Evolutionary conservation across 495 filamentous ascomycete species (phyloP).

Genomic region (Xylaria cubensis): DNA sequence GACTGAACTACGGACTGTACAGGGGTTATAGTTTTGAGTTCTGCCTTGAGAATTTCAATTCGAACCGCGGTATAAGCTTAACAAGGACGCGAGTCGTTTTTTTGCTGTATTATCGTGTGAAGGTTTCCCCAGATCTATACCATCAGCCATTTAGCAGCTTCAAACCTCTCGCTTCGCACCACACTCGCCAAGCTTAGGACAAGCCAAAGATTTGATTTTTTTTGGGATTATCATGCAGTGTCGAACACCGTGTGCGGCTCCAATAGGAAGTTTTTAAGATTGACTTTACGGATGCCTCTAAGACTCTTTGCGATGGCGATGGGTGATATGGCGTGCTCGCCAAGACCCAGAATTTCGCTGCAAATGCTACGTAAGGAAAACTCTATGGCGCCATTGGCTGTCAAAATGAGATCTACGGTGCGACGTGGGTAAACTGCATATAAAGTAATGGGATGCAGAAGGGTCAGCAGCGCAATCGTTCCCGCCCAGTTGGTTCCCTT

Average conservation of each 20-base stretch:
- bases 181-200: neutral
- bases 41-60: neutral
- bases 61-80: neutral
- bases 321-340: constrained; percentile 29
- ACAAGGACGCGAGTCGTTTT: neutral
- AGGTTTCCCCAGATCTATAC: neutral
- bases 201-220: neutral
- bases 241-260: constrained; percentile 6
- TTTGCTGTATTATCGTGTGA: neutral
- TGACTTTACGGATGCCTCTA: constrained; percentile 10
- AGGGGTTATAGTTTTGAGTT: neutral
- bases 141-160: neutral
- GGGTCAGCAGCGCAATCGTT: neutral
- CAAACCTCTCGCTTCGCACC: neutral
- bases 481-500: neutral
- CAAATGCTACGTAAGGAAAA: constrained; percentile 26
- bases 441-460: constrained; percentile 13
- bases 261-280: neutral
- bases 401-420: constrained; percentile 22
- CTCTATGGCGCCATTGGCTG: constrained; percentile 27
- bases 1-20: neutral
- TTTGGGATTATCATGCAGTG: neutral
- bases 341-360: constrained; percentile 15
- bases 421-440: constrained; percentile 10
- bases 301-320: constrained; percentile 16